Evolutionary conservation across 495 filamentous ascomycete species (phyloP).

Genomic region (Tuber magnatum): DNA sequence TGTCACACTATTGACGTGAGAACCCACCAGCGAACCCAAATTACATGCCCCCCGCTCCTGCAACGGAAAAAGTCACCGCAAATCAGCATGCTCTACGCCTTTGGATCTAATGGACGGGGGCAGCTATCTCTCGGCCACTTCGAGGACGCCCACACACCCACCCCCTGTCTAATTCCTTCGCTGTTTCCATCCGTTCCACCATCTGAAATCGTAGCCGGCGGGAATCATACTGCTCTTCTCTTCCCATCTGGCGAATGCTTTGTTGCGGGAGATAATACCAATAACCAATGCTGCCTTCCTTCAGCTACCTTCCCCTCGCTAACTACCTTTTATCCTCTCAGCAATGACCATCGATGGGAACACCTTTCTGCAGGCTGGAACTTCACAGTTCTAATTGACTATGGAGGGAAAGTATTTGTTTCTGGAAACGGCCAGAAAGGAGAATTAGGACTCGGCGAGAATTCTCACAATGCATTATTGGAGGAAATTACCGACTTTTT

Average conservation of each 20-base stretch:
- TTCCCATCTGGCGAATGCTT: constrained; percentile 53
- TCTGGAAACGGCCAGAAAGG: constrained; percentile 62
- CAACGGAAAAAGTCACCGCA: constrained; percentile 11
- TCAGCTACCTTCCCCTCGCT: constrained; percentile 11
- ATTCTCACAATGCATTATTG: constrained; percentile 24
- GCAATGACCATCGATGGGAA: constrained; percentile 28
- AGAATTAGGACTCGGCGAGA: constrained; percentile 58
- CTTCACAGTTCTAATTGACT: constrained; percentile 53
- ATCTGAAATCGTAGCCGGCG: constrained; percentile 57
- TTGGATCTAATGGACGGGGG: constrained; percentile 85
- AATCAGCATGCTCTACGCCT: constrained; percentile 55
- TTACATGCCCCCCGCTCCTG: constrained; percentile 2
- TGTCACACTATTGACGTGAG: background rate
- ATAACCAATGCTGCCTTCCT: constrained; percentile 50
- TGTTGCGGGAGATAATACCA: constrained; percentile 54
- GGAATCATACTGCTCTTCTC: constrained; percentile 78
- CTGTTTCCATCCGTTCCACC: constrained; percentile 28
- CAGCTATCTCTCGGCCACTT: constrained; percentile 74
- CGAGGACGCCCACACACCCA: constrained; percentile 64
- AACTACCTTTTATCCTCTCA: constrained; percentile 35
- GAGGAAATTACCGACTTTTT: constrained; percentile 55
- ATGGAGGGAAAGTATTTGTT: constrained; percentile 48
- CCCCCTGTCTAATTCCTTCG: constrained; percentile 50
- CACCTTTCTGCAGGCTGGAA: constrained; percentile 69
- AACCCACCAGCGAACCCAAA: background rate